Evolutionary conservation across 2,329 filamentous ascomycete species (phyloP), one percentile per base, ranked within the genome.

Genomic region (Rhynchosporium graminicola): DNA sequence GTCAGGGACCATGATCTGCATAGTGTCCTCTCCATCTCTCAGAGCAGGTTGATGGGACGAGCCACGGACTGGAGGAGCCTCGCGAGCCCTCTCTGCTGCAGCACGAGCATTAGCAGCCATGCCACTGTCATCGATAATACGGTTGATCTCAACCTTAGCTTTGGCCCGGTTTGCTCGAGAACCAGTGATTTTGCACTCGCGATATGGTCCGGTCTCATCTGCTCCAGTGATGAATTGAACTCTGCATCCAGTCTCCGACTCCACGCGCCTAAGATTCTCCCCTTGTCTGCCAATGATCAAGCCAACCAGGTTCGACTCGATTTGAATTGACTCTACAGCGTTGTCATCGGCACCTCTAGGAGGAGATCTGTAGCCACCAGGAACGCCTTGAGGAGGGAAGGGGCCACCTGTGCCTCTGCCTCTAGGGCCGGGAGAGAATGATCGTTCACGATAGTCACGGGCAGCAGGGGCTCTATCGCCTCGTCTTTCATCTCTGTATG

Each of bases 1-100:
- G 77, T 97, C 92, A 52, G 92, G 92, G 20, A 97, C 92, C 90
- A 96, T 95, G 71, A 97, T 96, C 76, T 96, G 91, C 74, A 92
- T 87, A 73, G 87, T 91, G 70, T 94, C 90, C 75, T 96, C 92
- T 63, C 89, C 90, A 63, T 94, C 90, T 65, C 88, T 86, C 63
- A 90, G 80, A 48, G 83, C 81, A 57, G 82, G 78, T 64, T 75
- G 74, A 45, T 75, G 73, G 9, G 73, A 73, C 56, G 69, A 67
- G 33, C 66, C 70, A 54, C 72, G 70, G 20, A 58, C 67, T 45
- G 69, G 64, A 38, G 72, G 67, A 50, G 72, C 67, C 51, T 75
- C 74, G 64, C 73, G 69, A 52, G 69, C 75, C 65, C 75, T 72
- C 56, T 73, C 74, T 40, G 76, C 73, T 45, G 77, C 79, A 40